These are phyloP conservation scores for Corymbia calophylla DNA, from an alignment of 441 rosid genomes.

Conservation along the genomic window DNA sequence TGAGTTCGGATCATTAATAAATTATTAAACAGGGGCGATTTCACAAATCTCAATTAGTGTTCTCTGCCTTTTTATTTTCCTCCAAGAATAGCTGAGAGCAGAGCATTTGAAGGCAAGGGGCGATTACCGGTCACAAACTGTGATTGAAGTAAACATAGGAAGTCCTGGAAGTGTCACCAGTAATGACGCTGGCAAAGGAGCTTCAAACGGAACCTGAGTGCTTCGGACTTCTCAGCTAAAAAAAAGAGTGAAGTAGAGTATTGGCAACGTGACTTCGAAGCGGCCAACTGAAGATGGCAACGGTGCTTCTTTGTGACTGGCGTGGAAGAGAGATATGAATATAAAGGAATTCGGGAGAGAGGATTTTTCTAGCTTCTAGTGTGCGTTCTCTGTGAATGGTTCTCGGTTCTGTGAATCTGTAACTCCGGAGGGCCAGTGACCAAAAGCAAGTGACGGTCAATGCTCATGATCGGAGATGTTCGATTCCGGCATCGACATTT, in stretches of 20 bases:
- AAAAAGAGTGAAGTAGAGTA: no score
- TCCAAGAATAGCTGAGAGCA: background rate
- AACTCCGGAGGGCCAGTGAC: background rate
- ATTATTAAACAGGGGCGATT: background rate
- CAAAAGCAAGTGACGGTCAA: background rate
- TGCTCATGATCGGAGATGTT: background rate
- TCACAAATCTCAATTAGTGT: background rate
- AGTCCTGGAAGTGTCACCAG: background rate
- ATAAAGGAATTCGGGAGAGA: background rate
- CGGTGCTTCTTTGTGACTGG: background rate
- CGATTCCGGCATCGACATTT: background rate
- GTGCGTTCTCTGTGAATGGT: background rate
- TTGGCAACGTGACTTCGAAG: background rate
- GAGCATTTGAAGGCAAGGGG: no score
- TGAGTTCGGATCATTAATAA: background rate
- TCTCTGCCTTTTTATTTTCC: background rate
- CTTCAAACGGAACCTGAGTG: background rate
- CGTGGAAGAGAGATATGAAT: background rate
- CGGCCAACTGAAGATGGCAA: background rate
- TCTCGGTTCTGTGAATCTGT: background rate
- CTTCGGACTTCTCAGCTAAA: background rate
- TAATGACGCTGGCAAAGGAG: background rate
- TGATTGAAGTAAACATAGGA: background rate
- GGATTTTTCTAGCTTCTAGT: background rate
- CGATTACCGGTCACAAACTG: background rate